Evolutionary conservation across 805 yeast species (phyloP).

Genomic region (Scheffersomyces coipomensis): DNA sequence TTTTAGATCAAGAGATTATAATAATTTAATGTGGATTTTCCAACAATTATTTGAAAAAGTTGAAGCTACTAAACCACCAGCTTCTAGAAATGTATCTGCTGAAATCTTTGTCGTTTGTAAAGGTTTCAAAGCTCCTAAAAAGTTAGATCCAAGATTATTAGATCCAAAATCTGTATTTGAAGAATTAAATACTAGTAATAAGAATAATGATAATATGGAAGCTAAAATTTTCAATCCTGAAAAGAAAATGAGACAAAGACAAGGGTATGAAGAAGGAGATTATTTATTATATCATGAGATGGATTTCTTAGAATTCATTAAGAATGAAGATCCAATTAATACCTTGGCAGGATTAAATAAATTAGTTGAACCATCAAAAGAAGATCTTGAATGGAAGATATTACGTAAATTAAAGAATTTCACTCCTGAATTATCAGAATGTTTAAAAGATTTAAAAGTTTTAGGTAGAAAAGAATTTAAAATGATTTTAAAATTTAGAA

Average conservation of each 20-base stretch:
- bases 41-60: conserved; percentile 94
- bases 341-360: conserved; percentile 71
- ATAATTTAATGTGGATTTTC: conserved; percentile 96
- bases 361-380: conserved; percentile 54
- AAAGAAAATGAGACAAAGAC: conserved; percentile 82
- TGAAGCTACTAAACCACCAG: conserved; percentile 98
- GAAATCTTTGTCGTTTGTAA: conserved; percentile 97
- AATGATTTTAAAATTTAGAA: conserved; percentile 81
- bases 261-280: conserved; percentile 97
- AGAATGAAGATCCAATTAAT: conserved; percentile 78
- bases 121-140: conserved; percentile 95
- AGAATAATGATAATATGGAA: conserved; percentile 63
- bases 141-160: conserved; percentile 85
- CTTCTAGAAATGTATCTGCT: conserved; percentile 98
- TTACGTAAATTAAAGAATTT: conserved; percentile 73
- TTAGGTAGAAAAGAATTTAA: conserved; percentile 94
- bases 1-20: conserved; percentile 98
- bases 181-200: conserved; percentile 69
- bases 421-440: conserved; percentile 73
- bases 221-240: conserved; percentile 95
- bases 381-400: conserved; percentile 69
- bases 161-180: conserved; percentile 95
- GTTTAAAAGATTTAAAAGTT: conserved; percentile 89
- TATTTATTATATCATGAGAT: conserved; percentile 65
- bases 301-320: conserved; percentile 79